These are phyloP conservation scores for Phytophthora chlamydospora DNA, from an alignment of 352 stramenopile species.

Conservation along the genomic window DNA sequence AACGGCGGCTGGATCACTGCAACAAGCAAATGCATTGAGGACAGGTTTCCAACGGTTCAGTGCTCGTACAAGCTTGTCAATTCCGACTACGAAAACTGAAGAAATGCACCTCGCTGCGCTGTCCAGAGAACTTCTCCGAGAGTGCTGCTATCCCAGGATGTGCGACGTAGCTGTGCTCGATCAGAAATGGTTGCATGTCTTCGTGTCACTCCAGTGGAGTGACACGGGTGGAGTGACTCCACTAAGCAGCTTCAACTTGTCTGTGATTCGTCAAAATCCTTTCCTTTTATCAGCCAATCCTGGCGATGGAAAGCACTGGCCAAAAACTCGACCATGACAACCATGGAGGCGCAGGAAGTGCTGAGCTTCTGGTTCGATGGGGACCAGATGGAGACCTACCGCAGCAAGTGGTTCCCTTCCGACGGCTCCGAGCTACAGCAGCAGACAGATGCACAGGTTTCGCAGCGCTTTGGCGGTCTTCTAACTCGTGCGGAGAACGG, in stretches of 20 bases:
- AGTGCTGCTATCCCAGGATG: no score
- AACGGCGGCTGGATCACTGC: no score
- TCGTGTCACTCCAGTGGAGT: no score
- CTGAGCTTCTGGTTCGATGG: slow-evolving; percentile 72
- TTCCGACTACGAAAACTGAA: no score
- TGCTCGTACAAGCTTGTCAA: no score
- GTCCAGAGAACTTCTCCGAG: no score
- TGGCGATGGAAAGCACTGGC: slow-evolving; percentile 18
- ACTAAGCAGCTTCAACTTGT: slow-evolving; percentile 34
- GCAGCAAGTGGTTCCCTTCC: slow-evolving; percentile 68
- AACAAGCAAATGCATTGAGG: no score
- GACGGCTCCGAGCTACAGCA: slow-evolving; percentile 57
- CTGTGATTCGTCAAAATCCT: slow-evolving; percentile 7
- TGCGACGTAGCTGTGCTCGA: no score
- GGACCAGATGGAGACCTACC: slow-evolving; percentile 54
- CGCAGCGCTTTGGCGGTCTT: slow-evolving; percentile 42
- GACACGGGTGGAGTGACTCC: no score
- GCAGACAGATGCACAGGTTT: slow-evolving; percentile 48
- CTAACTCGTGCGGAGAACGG: slow-evolving; percentile 47
- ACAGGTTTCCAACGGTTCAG: no score
- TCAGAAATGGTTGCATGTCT: no score
- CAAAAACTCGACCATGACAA: slow-evolving; percentile 10
- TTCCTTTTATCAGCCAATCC: slow-evolving; percentile 16
- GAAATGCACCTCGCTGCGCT: no score
- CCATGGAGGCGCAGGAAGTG: slow-evolving; percentile 42